These are phyloP conservation scores for Agrocybe praecox DNA, from an alignment of 768 basidiomycete species.

Conservation along the genomic window DNA sequence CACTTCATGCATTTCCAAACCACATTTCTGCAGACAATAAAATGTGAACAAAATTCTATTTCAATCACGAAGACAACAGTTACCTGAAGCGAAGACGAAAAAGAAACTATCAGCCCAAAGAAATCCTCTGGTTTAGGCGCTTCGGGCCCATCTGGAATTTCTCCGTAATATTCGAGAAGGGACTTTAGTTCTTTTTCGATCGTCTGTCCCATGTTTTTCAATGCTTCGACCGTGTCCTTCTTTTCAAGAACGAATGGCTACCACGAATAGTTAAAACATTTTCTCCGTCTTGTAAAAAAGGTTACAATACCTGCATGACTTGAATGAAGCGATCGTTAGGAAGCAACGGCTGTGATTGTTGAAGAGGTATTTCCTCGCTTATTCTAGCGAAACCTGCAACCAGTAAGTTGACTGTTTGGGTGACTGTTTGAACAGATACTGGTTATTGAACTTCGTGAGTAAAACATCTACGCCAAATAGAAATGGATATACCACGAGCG, in stretches of 20 bases:
- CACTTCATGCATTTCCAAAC: slow-evolving; percentile 63
- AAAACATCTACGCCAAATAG: neutral
- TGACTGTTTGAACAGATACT: slow-evolving; percentile 77
- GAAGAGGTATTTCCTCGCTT: slow-evolving; percentile 52
- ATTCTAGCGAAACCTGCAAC: slow-evolving; percentile 59
- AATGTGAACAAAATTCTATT: neutral
- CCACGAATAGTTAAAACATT: too few species aligned
- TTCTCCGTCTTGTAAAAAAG: too few species aligned
- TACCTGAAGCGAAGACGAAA: slow-evolving; percentile 74
- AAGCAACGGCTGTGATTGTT: slow-evolving; percentile 29
- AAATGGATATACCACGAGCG: slow-evolving; percentile 59
- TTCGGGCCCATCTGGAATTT: slow-evolving; percentile 64
- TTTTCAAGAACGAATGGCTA: slow-evolving; percentile 57
- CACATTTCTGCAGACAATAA: slow-evolving; percentile 59
- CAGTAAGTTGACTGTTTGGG: slow-evolving; percentile 61
- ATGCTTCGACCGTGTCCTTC: slow-evolving; percentile 56
- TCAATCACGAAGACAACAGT: slow-evolving; percentile 14
- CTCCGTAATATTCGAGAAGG: slow-evolving; percentile 76
- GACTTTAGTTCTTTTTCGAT: slow-evolving; percentile 64
- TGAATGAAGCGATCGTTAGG: slow-evolving; percentile 62
- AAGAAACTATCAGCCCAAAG: slow-evolving; percentile 74
- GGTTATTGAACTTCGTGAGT: neutral
- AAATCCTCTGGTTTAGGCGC: slow-evolving; percentile 81
- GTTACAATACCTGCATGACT: slow-evolving; percentile 79
- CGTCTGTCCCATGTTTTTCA: slow-evolving; percentile 59